Percentiles rank a stretch among this genome's conserved stretches.
phyloP scores from a whole-genome alignment of 1,284 basidiomycete genomes.

The Malassezia yamatoensis region DNA sequence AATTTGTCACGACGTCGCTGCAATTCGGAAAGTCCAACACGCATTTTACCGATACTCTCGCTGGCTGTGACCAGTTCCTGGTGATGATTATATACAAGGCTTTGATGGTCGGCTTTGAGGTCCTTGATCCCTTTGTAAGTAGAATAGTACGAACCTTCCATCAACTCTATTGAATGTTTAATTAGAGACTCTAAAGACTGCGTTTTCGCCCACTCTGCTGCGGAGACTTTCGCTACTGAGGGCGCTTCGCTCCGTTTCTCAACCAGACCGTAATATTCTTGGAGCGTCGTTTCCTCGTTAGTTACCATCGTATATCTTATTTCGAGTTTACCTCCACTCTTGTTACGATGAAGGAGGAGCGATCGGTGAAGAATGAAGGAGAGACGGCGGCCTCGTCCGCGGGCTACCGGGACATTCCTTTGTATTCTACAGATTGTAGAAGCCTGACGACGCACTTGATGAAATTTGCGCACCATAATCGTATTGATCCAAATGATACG shows the following conservation, averaged over 20 bases:
- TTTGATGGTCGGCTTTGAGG: constrained; percentile 75
- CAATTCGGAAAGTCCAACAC: constrained; percentile 26
- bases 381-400: constrained; percentile 24
- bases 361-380: constrained; percentile 4
- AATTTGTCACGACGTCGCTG: not conserved
- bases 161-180: constrained; percentile 23
- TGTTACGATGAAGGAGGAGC: constrained; percentile 9
- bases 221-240: constrained; percentile 16
- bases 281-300: constrained; percentile 15
- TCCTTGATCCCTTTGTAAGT: constrained; percentile 59
- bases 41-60: constrained; percentile 73
- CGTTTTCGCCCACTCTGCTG: constrained; percentile 20
- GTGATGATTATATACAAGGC: constrained; percentile 84
- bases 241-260: not conserved
- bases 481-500: constrained; percentile 37
- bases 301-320: not conserved
- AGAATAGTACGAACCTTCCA: constrained; percentile 14
- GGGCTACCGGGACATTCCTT: constrained; percentile 42
- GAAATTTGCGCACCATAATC: constrained; percentile 39
- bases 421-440: constrained; percentile 30
- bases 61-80: constrained; percentile 84
- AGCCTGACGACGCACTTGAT: constrained; percentile 35
- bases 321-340: not conserved
- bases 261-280: constrained; percentile 36
- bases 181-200: constrained; percentile 27